phyloP scores from a whole-genome alignment of 73 alveolate species.

The Effrenium voratum region DNA sequence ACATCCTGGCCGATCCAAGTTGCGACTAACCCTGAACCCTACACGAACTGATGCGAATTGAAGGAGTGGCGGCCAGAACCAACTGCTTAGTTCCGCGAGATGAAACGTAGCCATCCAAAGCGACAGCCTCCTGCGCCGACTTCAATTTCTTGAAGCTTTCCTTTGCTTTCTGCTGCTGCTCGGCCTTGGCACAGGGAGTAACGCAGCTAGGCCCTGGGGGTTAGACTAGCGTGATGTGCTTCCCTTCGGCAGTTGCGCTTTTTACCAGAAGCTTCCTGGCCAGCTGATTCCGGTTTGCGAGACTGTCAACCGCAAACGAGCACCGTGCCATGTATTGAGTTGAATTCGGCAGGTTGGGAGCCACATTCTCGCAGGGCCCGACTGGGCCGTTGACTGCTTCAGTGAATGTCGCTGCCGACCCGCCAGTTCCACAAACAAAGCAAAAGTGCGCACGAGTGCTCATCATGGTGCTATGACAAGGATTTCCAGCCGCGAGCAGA shows the following conservation, averaged over 20 bases:
- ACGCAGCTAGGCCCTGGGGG: background rate
- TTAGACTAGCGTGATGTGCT: background rate
- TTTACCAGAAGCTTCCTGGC: background rate
- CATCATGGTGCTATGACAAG: too few species aligned
- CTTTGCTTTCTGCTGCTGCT: slow-evolving; percentile 23
- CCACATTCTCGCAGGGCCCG: too few species aligned
- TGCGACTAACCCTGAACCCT: background rate
- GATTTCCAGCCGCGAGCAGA: too few species aligned
- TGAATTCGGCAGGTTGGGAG: too few species aligned
- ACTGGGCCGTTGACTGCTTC: too few species aligned
- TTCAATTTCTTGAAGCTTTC: slow-evolving; percentile 34
- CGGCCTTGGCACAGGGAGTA: slow-evolving; percentile 15
- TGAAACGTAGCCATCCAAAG: background rate
- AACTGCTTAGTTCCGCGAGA: background rate
- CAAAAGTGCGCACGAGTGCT: too few species aligned
- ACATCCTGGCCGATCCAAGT: slow-evolving; percentile 12
- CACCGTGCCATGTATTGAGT: too few species aligned
- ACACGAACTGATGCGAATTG: background rate
- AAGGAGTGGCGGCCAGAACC: background rate
- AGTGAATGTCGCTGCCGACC: too few species aligned
- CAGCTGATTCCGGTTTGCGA: background rate
- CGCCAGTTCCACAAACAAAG: too few species aligned
- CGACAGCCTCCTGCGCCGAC: slow-evolving; percentile 25
- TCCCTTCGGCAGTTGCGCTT: background rate
- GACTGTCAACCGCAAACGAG: background rate